Evolutionary conservation across 345 rosid species (phyloP), one percentile per base, ranked within the genome.

Genomic region (Zanthoxylum bungeanum): DNA sequence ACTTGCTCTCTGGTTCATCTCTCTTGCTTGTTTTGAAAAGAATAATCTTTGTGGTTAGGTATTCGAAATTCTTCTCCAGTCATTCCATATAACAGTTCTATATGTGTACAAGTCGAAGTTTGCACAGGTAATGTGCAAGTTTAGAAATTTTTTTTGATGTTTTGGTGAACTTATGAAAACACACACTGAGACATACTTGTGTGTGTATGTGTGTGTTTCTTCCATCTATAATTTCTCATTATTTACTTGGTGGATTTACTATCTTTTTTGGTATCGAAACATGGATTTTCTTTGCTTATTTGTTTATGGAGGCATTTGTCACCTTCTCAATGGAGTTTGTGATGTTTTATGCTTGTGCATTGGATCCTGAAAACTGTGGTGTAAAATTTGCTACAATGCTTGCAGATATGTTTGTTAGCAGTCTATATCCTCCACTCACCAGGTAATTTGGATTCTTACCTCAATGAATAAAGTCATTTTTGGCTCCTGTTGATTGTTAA

Each of bases 321-420:
- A 1, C 64, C 47, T 24, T 70, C 22, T 71, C 8, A 67, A 52
- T 87, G 88, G 92, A 93, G 98, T 93, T 93, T 76, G 86, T 91
- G 49, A 76, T 93, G 83, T 93, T 93, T 85, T 90, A 90, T 67
- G 93, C 91, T 12, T 93, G 96, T 70, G 84, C 96, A 2, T 77
- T 93, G 65, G 97, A 91, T 86, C 94, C 97, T 28, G 92, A 88
- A 69, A 82, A 73, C 40, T 91, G 92, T 79, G 97, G 97, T 39
- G 70, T 66, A 76, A 86, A 78, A 82, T 93, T 90, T 85, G 88
- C 94, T 3, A 70, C 57, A 44, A 68, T 58, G 75, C 86, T 93
- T 58, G 49, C 70, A 10, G 96, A 88, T 72, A 76, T 79, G 51
- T 91, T 86, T 73, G 74, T 80, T 70, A 78, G 66, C 55, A 73